Evolutionary conservation across 2,329 filamentous ascomycete genomes (phyloP), one percentile per base, ranked within the genome.

Genomic region (Fusarium nygamai): DNA sequence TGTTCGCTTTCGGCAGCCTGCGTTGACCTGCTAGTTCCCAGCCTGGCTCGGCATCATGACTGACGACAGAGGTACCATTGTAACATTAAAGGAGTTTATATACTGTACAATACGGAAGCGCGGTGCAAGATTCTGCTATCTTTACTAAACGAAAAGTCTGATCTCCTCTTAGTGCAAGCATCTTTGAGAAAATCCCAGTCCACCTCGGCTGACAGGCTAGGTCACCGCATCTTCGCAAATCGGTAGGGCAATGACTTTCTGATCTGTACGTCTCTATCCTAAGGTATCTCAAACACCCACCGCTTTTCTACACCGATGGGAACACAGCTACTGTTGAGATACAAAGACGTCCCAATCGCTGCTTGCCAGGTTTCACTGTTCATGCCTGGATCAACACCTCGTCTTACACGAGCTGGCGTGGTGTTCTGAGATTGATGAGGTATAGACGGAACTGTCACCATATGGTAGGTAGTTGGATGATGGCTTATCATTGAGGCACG

Each of bases 101-200:
- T 31, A 34, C 53, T 73, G 71, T 72, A 73, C 27, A 51, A 74
- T 69, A 72, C 39, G 53, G 29, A 50, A 47, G 38, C 9, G 22
- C 20, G 43, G 17, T 54, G 41, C 8, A 24, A 34, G 0, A 34
- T 24, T 34, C 6, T 24, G 48, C 1, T 34, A 24, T 24, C 0
- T 7, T 34, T 24, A 33, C 7, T 10, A 20, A 24, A 34, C 13
- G 14, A 38, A 19, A 11, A 60, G 27, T 7, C 27, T 60, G 47
- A 31, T 12, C 8, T 41, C 9, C 8, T 13, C 17, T 38, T 46
- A n/a, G 27, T 24, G 51, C 41, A 29, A 60, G 38, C n/a, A 46
- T 48, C 58, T 41, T 69, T 29, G 13, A 58, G 34, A 69, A 50
- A 27, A 47, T 22, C 31, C 46, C 22, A 46, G 38, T 34, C 38